phyloP scores from a whole-genome alignment of 805 yeast genomes.

The Wickerhamomyces tratensis region DNA sequence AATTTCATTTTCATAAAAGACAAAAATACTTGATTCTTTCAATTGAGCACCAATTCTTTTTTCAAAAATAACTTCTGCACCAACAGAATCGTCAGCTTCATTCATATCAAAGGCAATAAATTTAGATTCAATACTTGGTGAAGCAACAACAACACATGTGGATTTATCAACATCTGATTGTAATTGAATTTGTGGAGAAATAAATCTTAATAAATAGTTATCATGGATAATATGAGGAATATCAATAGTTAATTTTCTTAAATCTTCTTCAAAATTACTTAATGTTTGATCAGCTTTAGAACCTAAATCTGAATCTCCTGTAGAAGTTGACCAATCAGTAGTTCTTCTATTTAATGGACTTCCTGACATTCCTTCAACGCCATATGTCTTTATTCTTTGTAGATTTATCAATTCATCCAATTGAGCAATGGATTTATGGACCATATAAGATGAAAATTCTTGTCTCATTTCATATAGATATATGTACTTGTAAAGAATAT shows the following conservation, averaged over 20 bases:
- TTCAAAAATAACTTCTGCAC: constrained; percentile 39
- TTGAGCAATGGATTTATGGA: constrained; percentile 38
- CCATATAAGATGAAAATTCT: constrained; percentile 31
- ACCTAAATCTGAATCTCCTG: background rate
- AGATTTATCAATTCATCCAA: constrained; percentile 39
- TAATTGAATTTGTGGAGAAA: constrained; percentile 79
- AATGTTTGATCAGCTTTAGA: constrained; percentile 21
- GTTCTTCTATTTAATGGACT: constrained; percentile 9
- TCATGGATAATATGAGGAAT: constrained; percentile 31
- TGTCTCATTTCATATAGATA: constrained; percentile 36
- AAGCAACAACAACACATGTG: constrained; percentile 57
- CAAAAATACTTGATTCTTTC: constrained; percentile 62
- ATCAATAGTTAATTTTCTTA: constrained; percentile 29
- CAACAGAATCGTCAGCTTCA: constrained; percentile 29
- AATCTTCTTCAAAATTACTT: constrained; percentile 40
- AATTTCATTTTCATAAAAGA: constrained; percentile 45
- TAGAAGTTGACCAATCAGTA: constrained; percentile 1
- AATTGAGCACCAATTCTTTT: constrained; percentile 62
- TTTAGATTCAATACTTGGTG: constrained; percentile 63
- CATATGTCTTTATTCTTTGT: constrained; percentile 15
- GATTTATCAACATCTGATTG: constrained; percentile 40
- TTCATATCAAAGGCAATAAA: constrained; percentile 53
- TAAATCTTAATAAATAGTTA: constrained; percentile 55
- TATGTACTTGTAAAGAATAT: constrained; percentile 51
- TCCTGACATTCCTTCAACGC: constrained; percentile 3